phyloP scores from a whole-genome alignment of 169 alveolate species.

The Plasmodium knowlesi region DNA sequence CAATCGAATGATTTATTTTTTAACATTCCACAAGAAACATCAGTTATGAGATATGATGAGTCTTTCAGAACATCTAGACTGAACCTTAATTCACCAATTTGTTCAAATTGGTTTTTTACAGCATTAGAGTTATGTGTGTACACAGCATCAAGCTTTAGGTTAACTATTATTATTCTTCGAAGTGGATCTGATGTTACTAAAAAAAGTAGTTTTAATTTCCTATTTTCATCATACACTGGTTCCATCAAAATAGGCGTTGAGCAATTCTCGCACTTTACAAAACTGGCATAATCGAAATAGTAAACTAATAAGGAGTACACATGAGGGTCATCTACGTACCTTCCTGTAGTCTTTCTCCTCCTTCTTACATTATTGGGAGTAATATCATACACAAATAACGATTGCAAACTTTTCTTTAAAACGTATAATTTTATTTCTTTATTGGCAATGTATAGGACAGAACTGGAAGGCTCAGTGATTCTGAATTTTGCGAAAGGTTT shows the following conservation, averaged over 20 bases:
- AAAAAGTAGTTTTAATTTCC: slow-evolving; percentile 19
- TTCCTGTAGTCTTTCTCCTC: neutral
- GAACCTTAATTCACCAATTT: neutral
- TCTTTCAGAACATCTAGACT: slow-evolving; percentile 41
- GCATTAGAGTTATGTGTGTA: slow-evolving; percentile 20
- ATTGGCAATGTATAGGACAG: slow-evolving; percentile 18
- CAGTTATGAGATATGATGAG: slow-evolving; percentile 36
- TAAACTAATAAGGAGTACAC: slow-evolving; percentile 8
- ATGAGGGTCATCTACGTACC: slow-evolving; percentile 14
- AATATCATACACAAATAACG: slow-evolving; percentile 55
- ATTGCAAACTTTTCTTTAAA: slow-evolving; percentile 33
- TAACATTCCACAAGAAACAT: slow-evolving; percentile 54
- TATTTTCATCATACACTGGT: slow-evolving; percentile 70
- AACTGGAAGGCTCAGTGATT: slow-evolving; percentile 40
- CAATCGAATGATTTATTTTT: slow-evolving; percentile 52
- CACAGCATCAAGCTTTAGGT: neutral
- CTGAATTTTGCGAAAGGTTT: slow-evolving; percentile 18
- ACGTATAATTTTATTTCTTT: slow-evolving; percentile 26
- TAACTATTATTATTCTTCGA: slow-evolving; percentile 23
- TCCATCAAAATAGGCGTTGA: slow-evolving; percentile 62
- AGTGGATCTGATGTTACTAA: slow-evolving; percentile 45
- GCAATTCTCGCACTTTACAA: slow-evolving; percentile 46
- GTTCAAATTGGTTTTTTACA: slow-evolving; percentile 12
- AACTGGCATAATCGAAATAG: slow-evolving; percentile 43
- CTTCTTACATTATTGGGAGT: slow-evolving; percentile 49